Conservation (phyloP, 225 moss, liverwort and hornwort species). For the Ulota crispa region DNA sequence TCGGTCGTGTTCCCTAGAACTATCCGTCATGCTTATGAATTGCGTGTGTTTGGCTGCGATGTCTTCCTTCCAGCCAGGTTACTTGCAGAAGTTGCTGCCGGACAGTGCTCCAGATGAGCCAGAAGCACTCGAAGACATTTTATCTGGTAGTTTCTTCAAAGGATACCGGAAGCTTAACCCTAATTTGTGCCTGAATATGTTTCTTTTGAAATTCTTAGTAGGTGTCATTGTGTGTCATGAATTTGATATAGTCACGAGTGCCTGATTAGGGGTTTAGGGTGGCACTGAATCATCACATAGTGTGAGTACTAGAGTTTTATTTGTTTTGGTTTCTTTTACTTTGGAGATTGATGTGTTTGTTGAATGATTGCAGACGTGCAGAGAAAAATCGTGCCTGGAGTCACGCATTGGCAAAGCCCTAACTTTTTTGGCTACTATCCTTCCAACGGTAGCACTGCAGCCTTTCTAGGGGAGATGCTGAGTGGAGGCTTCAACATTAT, state of each 20-base stretch:
- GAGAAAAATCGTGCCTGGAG: slow-evolving; percentile 58
- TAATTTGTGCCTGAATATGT: neutral
- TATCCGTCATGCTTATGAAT: neutral
- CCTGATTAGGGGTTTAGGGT: neutral
- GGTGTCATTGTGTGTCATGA: neutral
- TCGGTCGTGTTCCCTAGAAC: neutral
- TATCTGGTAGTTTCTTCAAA: slow-evolving; percentile 36
- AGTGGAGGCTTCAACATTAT: slow-evolving; percentile 63
- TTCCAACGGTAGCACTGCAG: slow-evolving; percentile 69
- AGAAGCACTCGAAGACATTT: slow-evolving; percentile 62
- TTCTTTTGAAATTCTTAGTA: neutral
- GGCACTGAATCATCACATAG: neutral
- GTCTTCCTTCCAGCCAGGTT: slow-evolving; percentile 58
- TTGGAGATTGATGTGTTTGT: neutral
- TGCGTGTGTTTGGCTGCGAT: neutral
- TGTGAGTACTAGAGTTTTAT: neutral
- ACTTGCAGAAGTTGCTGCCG: slow-evolving; percentile 67
- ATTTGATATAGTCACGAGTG: neutral
- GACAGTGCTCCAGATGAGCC: slow-evolving; percentile 70
- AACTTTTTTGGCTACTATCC: slow-evolving; percentile 80
- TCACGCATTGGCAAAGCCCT: slow-evolving; percentile 96
- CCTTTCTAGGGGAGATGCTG: slow-evolving; percentile 77
- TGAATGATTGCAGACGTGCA: slow-evolving; percentile 47
- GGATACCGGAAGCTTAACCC: neutral
- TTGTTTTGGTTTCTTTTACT: neutral